These are phyloP conservation scores for Camelina hispida DNA, from an alignment of 345 rosid genomes.

Conservation along the genomic window DNA sequence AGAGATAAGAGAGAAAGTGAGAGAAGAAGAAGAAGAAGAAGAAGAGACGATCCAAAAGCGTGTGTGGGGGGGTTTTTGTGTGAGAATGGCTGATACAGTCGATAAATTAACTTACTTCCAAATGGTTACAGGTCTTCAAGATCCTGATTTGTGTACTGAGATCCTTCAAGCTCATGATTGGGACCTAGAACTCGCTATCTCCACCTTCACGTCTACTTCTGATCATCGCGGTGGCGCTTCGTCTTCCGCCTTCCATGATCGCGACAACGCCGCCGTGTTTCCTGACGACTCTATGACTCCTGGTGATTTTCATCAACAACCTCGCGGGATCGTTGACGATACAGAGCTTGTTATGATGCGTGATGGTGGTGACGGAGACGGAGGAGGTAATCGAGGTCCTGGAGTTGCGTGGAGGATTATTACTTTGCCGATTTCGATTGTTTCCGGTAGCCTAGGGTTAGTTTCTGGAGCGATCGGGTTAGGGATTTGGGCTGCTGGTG, in stretches of 20 bases:
- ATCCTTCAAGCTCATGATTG: constrained; percentile 95
- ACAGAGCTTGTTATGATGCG: constrained; percentile 24
- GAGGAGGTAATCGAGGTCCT: constrained; percentile 44
- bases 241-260: constrained; percentile 29
- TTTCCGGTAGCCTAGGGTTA: constrained; percentile 86
- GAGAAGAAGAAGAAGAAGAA: no score
- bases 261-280: not conserved
- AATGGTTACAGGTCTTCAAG: constrained; percentile 93
- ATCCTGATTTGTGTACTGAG: constrained; percentile 88
- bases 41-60: constrained; percentile 30
- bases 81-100: constrained; percentile 76
- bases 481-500: constrained; percentile 96
- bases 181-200: constrained; percentile 98
- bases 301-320: not conserved
- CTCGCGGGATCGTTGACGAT: constrained; percentile 29
- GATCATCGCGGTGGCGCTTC: constrained; percentile 33
- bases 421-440: constrained; percentile 79
- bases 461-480: constrained; percentile 89
- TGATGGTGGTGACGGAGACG: not conserved
- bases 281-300: constrained; percentile 43
- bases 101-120: constrained; percentile 92
- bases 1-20: constrained; percentile 28
- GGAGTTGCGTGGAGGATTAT: constrained; percentile 84
- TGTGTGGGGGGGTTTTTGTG: constrained; percentile 21
- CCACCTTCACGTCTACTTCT: constrained; percentile 65